Percentiles rank a stretch among this genome's conserved stretches.
Conservation (phyloP, 1,284 basidiomycete species). For the Takashimella koratensis region DNA sequence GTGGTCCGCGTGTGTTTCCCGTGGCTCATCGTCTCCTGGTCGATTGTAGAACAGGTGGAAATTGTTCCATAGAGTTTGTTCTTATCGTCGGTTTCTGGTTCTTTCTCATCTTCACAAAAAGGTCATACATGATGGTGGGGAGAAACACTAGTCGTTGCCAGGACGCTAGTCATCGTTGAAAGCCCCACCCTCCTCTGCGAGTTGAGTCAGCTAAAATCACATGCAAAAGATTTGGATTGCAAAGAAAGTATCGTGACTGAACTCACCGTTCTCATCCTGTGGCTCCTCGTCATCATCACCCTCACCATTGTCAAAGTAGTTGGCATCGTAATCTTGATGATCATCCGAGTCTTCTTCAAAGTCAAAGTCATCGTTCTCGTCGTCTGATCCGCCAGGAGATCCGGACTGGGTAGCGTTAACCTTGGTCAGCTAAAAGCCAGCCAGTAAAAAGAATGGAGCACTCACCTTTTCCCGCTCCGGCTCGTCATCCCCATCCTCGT, state of each 20-base stretch:
- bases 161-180: background rate
- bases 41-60: too few relatives aligned
- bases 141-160: too few relatives aligned
- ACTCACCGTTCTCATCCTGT: constrained; percentile 37
- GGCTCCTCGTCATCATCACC: constrained; percentile 45
- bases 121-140: too few relatives aligned
- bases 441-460: background rate
- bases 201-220: too few relatives aligned
- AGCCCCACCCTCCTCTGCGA: background rate
- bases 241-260: too few relatives aligned
- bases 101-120: too few relatives aligned
- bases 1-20: too few relatives aligned
- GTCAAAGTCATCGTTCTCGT: constrained; percentile 39
- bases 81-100: too few relatives aligned
- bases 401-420: background rate
- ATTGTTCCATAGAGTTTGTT: too few relatives aligned
- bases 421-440: background rate
- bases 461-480: constrained; percentile 1
- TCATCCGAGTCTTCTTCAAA: constrained; percentile 45
- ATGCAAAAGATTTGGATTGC: too few relatives aligned
- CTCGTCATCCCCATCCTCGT: constrained; percentile 4
- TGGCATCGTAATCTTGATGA: constrained; percentile 49
- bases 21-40: too few relatives aligned
- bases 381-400: constrained; percentile 2
- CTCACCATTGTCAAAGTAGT: constrained; percentile 50